Evolutionary conservation across 2,329 filamentous ascomycete species (phyloP), one percentile per base, ranked within the genome.

Genomic region (Dissoconium aciculare): DNA sequence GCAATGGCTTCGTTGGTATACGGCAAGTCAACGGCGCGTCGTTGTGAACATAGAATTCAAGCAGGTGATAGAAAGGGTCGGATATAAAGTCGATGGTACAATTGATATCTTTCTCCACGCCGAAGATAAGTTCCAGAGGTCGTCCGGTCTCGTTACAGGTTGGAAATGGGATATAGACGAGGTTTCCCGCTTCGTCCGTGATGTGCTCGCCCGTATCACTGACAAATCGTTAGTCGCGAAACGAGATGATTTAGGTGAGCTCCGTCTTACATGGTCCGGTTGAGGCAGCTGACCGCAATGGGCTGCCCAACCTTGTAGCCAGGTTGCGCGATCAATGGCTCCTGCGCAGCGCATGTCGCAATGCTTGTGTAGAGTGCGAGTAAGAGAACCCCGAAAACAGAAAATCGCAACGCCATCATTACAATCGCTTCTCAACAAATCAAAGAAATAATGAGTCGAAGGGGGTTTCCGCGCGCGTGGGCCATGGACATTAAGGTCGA

Each of bases 41-140:
- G 62, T 79, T 84, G 66, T 95, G 89, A 55, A 95, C 77, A 67
- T 95, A 95, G 67, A 94, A 95, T 61, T 95, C 81, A 61, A 87
- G 76, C 30, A 87, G 69, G 58, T 89, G 81, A 65, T 83, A 89
- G 65, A 85, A 78, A 24, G 78, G 70, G 53, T 87, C 81, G 47
- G 69, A 67, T 46, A 87, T 66, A 58, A 80, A 69, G 50, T 77
- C 64, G 46, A 89, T 74, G 33, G 81, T 89, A 64, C 81, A 89
- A 61, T 87, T 87, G 44, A 82, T 59, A 53, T 92, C 84, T 42
- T 57, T 57, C 52, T 87, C 81, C 43, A 79, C 59, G 53, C 85
- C 85, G 61, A 93, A 95, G 54, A 72, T 69, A 53, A 98, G 76
- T 48, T 89, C 74, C 46, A 98, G 74, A 0, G 85, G 77, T 29